These are phyloP conservation scores for Nasturtium officinale DNA, from an alignment of 345 rosid species.

Conservation along the genomic window DNA sequence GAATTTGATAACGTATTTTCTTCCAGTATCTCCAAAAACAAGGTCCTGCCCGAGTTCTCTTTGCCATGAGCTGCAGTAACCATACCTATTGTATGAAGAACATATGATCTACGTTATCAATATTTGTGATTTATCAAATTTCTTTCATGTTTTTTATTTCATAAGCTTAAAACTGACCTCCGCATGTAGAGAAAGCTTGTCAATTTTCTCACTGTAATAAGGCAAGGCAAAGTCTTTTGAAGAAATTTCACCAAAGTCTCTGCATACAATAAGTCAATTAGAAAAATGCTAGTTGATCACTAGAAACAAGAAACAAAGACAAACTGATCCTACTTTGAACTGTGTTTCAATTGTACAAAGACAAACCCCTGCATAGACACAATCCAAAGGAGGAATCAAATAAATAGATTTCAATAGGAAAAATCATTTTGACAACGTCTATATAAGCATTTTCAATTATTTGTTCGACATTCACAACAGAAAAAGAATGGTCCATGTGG, in stretches of 20 bases:
- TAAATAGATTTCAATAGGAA: too few relatives aligned
- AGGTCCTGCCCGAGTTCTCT: conserved; percentile 93
- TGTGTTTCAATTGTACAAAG: conserved; percentile 86
- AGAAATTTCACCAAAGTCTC: conserved; percentile 82
- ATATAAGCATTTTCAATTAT: too few relatives aligned
- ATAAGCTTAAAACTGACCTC: conserved; percentile 64
- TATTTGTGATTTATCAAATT: background rate
- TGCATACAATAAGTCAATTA: conserved; percentile 41
- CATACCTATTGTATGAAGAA: too few relatives aligned
- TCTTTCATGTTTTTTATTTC: conserved; percentile 6
- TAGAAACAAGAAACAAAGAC: conserved; percentile 19
- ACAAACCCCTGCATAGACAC: too few relatives aligned
- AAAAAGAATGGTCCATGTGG: too few relatives aligned
- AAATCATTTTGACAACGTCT: too few relatives aligned
- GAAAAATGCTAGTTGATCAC: background rate
- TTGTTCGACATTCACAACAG: too few relatives aligned
- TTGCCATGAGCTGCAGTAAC: too few relatives aligned
- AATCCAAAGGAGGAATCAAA: too few relatives aligned
- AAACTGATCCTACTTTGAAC: conserved; percentile 63
- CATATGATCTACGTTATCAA: conserved; percentile 6
- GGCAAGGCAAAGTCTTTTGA: conserved; percentile 91
- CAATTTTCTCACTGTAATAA: conserved; percentile 96
- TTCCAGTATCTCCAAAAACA: conserved; percentile 97
- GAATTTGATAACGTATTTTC: conserved; percentile 81
- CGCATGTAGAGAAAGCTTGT: conserved; percentile 96